A percentile compares a stretch with the other conserved stretches of the same genome.
Evolutionary conservation across 768 basidiomycete species (phyloP).

Genomic region (Russula earlei): DNA sequence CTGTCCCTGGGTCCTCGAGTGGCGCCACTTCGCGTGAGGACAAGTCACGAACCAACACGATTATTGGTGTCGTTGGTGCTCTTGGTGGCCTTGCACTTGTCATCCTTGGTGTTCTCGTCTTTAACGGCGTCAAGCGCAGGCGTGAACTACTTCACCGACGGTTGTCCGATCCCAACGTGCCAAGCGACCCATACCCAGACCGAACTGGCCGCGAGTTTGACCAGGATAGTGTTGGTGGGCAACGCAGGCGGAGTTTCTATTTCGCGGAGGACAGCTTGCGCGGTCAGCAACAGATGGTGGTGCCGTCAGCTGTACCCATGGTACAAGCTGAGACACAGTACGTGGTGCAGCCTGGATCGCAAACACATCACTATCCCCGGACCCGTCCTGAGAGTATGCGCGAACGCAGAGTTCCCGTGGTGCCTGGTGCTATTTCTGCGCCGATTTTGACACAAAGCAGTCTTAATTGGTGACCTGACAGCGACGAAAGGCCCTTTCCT

Average conservation of each 20-base stretch:
- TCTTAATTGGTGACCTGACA: conserved; percentile 64
- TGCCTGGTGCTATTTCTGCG: conserved; percentile 58
- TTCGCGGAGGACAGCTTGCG: conserved; percentile 78
- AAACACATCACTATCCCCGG: conserved; percentile 31
- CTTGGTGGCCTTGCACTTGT: conserved; percentile 71
- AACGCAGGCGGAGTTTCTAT: conserved; percentile 72
- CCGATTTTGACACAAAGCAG: conserved; percentile 75
- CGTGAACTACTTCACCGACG: conserved; percentile 63
- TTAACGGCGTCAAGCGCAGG: conserved; percentile 56
- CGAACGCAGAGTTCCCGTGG: conserved; percentile 45
- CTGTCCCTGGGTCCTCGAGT: conserved; percentile 11
- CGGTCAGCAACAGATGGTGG: conserved; percentile 2
- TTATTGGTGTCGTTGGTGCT: conserved; percentile 83
- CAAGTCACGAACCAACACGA: conserved; percentile 65
- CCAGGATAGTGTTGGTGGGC: conserved; percentile 63
- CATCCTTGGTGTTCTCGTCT: conserved; percentile 63
- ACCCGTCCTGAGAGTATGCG: conserved; percentile 33
- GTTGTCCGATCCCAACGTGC: conserved; percentile 43
- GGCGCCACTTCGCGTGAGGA: conserved; percentile 23
- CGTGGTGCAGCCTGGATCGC: conserved; percentile 20
- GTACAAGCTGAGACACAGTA: conserved; percentile 36
- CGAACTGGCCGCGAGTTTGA: conserved; percentile 59
- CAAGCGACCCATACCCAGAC: conserved; percentile 42
- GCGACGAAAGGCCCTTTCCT: not conserved
- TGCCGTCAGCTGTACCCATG: not conserved